A percentile compares a stretch with the other conserved stretches of the same genome.
Conservation (phyloP, 306 rosid species). For the Malus orientalis region DNA sequence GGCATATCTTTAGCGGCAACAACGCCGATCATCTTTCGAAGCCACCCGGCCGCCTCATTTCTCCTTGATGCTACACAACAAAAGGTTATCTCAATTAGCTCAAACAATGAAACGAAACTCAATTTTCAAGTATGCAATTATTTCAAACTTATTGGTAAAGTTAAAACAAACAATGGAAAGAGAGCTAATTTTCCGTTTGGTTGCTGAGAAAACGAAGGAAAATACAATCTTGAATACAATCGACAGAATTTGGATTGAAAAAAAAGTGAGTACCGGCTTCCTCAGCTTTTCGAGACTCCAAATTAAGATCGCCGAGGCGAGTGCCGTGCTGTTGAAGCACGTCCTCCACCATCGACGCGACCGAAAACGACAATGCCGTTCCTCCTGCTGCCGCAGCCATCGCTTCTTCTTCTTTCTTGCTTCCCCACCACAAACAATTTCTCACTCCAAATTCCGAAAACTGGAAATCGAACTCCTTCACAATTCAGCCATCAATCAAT, state of each 20-base stretch:
- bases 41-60: slow-evolving; percentile 92
- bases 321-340: slow-evolving; percentile 81
- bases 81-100: neutral
- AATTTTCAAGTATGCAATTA: neutral
- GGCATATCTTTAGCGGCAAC: slow-evolving; percentile 96
- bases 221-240: neutral
- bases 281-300: slow-evolving; percentile 71
- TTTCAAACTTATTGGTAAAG: neutral
- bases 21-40: slow-evolving; percentile 87
- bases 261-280: slow-evolving; percentile 57
- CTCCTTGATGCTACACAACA: slow-evolving; percentile 65
- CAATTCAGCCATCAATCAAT: slow-evolving; percentile 1
- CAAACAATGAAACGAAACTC: neutral
- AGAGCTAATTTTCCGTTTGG: neutral
- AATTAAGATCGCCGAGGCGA: slow-evolving; percentile 66
- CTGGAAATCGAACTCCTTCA: neutral
- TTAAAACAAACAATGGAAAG: neutral
- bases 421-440: slow-evolving; percentile 1
- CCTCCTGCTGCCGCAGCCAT: slow-evolving; percentile 28
- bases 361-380: slow-evolving; percentile 56
- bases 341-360: slow-evolving; percentile 73
- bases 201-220: neutral
- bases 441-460: neutral
- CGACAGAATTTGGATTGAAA: neutral
- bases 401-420: neutral